phyloP scores from a whole-genome alignment of 2,329 filamentous ascomycete species.

The Berkeleyomyces rouxiae region DNA sequence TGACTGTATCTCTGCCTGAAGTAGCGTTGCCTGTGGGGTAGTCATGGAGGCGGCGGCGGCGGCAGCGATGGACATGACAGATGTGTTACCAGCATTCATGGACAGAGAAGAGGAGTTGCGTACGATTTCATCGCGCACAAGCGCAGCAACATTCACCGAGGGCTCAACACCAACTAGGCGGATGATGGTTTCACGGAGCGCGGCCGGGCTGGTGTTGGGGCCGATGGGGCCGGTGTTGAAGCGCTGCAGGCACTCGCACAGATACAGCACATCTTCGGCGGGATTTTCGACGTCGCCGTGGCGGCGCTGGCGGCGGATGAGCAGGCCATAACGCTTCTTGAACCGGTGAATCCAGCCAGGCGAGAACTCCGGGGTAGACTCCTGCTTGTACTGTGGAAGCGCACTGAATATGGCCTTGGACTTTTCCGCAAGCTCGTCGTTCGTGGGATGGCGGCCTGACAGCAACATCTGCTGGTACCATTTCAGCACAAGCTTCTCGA shows the following conservation, averaged over 20 bases:
- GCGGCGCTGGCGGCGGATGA: slow-evolving; percentile 39
- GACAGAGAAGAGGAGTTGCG: slow-evolving; percentile 18
- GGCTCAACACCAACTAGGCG: slow-evolving; percentile 39
- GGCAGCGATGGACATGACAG: slow-evolving; percentile 7
- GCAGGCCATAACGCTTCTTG: slow-evolving; percentile 44
- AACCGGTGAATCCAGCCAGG: slow-evolving; percentile 49
- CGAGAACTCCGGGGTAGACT: slow-evolving; percentile 43
- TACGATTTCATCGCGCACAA: slow-evolving; percentile 41
- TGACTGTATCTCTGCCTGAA: not conserved
- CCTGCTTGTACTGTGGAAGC: slow-evolving; percentile 43
- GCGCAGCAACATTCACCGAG: slow-evolving; percentile 35
- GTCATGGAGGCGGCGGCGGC: slow-evolving; percentile 15
- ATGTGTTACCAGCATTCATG: not conserved
- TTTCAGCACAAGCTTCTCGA: slow-evolving; percentile 39
- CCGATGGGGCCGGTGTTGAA: slow-evolving; percentile 34
- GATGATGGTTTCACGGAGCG: slow-evolving; percentile 40
- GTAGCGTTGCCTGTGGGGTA: slow-evolving; percentile 15
- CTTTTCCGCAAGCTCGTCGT: slow-evolving; percentile 46
- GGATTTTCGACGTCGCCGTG: slow-evolving; percentile 32
- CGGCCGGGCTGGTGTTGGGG: slow-evolving; percentile 37
- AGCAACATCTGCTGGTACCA: slow-evolving; percentile 37
- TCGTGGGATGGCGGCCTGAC: slow-evolving; percentile 40
- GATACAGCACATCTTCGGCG: slow-evolving; percentile 40
- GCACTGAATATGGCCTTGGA: slow-evolving; percentile 42
- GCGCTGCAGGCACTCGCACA: slow-evolving; percentile 42